Evolutionary conservation across 1,139 yeast species (phyloP).

Genomic region (Lizanozyma gosingica): DNA sequence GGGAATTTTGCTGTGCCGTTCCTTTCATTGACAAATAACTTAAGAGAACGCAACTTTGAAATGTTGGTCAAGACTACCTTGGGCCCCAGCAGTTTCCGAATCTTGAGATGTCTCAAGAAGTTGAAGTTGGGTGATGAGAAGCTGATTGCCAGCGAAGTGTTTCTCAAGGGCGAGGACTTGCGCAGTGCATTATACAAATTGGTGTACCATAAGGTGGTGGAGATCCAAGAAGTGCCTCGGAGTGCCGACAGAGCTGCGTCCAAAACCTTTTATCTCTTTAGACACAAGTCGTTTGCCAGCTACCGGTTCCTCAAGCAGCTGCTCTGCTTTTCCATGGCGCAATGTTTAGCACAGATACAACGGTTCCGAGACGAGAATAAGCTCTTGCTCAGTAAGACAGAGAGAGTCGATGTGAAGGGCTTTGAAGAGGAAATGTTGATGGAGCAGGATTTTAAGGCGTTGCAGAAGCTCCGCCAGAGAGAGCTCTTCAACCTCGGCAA

Average conservation of each 20-base stretch:
- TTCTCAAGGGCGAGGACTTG: conserved; percentile 70
- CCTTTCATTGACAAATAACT: conserved; percentile 28
- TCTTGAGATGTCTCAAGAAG: conserved; percentile 59
- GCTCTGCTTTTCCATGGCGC: conserved; percentile 61
- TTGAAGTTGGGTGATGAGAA: conserved; percentile 78
- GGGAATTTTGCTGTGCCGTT: conserved; percentile 36
- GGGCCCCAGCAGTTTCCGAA: conserved; percentile 51
- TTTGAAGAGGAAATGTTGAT: conserved; percentile 67
- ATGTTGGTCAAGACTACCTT: conserved; percentile 48
- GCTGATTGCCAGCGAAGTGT: conserved; percentile 63
- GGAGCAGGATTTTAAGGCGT: conserved; percentile 65
- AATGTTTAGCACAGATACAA: conserved; percentile 47
- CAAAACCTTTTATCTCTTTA: conserved; percentile 75
- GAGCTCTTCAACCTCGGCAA: conserved; percentile 49
- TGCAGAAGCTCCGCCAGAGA: conserved; percentile 49
- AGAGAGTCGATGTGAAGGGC: conserved; percentile 85
- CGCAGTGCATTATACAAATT: conserved; percentile 53
- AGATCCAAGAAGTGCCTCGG: conserved; percentile 87
- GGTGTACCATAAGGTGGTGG: conserved; percentile 50
- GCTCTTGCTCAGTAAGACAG: conserved; percentile 67
- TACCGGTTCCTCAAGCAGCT: conserved; percentile 42
- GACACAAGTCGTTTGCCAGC: conserved; percentile 51
- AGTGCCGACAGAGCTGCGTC: conserved; percentile 89
- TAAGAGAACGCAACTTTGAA: conserved; percentile 54
- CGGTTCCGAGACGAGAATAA: conserved; percentile 52